phyloP scores from a whole-genome alignment of 495 filamentous ascomycete species.

The Xylaria cubensis region DNA sequence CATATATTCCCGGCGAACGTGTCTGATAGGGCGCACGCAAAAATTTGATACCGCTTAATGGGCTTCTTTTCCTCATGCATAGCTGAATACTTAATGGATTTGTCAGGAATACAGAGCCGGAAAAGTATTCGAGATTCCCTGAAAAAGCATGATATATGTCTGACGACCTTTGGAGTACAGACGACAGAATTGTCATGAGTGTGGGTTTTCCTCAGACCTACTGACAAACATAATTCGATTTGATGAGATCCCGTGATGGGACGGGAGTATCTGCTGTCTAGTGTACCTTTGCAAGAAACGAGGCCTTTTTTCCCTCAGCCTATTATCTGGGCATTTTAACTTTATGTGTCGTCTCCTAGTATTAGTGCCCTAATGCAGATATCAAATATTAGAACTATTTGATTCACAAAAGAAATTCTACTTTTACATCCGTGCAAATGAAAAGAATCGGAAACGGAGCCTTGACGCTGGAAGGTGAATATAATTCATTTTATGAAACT shows the following conservation, averaged over 20 bases:
- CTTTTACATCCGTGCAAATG: not conserved
- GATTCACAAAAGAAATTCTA: slow-evolving; percentile 26
- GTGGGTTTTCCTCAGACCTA: slow-evolving; percentile 19
- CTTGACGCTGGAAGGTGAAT: not conserved
- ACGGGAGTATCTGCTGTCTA: slow-evolving; percentile 30
- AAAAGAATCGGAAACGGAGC: no score
- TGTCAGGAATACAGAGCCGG: slow-evolving; percentile 44
- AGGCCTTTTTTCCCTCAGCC: slow-evolving; percentile 36
- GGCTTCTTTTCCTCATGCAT: slow-evolving; percentile 36
- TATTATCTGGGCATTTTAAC: slow-evolving; percentile 41
- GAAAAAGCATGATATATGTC: slow-evolving; percentile 38
- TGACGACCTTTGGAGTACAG: slow-evolving; percentile 10
- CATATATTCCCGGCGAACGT: slow-evolving; percentile 34
- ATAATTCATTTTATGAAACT: not conserved
- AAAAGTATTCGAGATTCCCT: slow-evolving; percentile 35
- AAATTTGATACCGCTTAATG: slow-evolving; percentile 39
- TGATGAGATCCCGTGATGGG: slow-evolving; percentile 17
- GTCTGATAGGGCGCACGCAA: slow-evolving; percentile 36
- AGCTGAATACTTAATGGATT: slow-evolving; percentile 38
- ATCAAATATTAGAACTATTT: slow-evolving; percentile 48
- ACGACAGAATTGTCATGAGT: slow-evolving; percentile 10
- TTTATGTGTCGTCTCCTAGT: slow-evolving; percentile 50
- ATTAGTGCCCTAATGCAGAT: slow-evolving; percentile 63
- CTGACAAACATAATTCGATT: slow-evolving; percentile 30
- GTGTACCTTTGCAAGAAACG: slow-evolving; percentile 34